Percentiles rank a stretch among this genome's conserved stretches.
These are phyloP conservation scores for Phanerochaete carnosa DNA, from an alignment of 768 basidiomycete species.

Conservation along the genomic window DNA sequence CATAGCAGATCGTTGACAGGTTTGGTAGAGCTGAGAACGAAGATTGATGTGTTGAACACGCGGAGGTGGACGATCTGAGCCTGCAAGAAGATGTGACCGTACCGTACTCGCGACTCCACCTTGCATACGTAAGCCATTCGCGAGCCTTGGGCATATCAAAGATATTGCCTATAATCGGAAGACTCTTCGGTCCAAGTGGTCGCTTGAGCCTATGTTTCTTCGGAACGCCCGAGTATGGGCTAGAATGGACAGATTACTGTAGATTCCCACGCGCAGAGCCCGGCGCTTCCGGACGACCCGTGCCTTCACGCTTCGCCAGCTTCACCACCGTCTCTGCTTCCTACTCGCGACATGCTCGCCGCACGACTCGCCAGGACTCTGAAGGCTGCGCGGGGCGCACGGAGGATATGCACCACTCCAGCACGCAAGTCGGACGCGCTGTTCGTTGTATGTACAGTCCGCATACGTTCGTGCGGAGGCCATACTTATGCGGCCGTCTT, in stretches of 20 bases:
- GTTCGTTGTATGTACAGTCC: constrained; percentile 65
- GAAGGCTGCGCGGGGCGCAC: constrained; percentile 10
- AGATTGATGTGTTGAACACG: constrained; percentile 16
- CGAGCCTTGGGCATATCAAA: neutral
- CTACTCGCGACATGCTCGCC: constrained; percentile 19
- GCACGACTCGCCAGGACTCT: constrained; percentile 18
- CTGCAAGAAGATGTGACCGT: neutral
- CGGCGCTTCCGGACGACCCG: constrained; percentile 6
- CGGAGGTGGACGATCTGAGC: neutral
- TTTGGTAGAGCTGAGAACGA: constrained; percentile 29
- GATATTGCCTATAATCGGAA: neutral
- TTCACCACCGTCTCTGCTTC: neutral
- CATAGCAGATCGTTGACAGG: constrained; percentile 32
- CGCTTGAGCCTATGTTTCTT: no score
- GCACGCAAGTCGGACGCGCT: constrained; percentile 73
- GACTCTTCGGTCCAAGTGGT: constrained; percentile 35
- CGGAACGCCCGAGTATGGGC: no score
- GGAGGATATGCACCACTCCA: constrained; percentile 35
- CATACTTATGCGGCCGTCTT: constrained; percentile 14
- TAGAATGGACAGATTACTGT: no score
- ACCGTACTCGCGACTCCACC: neutral
- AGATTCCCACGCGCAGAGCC: constrained; percentile 1
- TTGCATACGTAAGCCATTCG: neutral
- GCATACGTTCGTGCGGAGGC: neutral
- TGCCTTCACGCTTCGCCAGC: constrained; percentile 5